Conservation (phyloP, 192 early-diverging fungal genomes). For the Backusella luteola region DNA sequence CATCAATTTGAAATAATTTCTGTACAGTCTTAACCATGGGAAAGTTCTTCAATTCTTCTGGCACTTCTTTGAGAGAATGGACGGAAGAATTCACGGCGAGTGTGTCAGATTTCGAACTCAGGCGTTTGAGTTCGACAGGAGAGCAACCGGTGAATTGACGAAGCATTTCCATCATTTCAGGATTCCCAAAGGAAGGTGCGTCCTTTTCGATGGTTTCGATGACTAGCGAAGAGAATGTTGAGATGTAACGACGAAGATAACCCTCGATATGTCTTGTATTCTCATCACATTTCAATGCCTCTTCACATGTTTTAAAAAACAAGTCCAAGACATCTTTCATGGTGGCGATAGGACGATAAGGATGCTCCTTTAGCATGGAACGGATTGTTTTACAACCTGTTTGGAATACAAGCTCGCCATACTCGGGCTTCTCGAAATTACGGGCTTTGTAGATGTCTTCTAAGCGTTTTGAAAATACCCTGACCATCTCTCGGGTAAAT, state of each 20-base stretch:
- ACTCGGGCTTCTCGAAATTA: conserved; percentile 40
- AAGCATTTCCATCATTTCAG: conserved; percentile 32
- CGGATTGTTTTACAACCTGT: conserved; percentile 31
- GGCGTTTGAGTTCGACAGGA: conserved; percentile 7
- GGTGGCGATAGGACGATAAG: conserved; percentile 34
- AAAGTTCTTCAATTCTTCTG: conserved; percentile 5
- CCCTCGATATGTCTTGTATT: conserved; percentile 30
- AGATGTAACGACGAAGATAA: conserved; percentile 40
- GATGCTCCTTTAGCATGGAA: conserved; percentile 34
- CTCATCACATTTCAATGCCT: conserved; percentile 17
- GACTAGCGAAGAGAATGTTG: conserved; percentile 39
- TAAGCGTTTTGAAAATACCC: conserved; percentile 37
- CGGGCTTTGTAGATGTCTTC: conserved; percentile 43
- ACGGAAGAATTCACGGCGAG: conserved; percentile 29
- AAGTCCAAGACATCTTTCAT: conserved; percentile 43
- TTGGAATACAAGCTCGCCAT: conserved; percentile 43
- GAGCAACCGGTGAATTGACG: conserved; percentile 4
- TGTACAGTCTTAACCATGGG: conserved; percentile 30
- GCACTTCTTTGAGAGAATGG: neutral
- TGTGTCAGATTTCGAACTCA: conserved; percentile 35
- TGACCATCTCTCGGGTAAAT: conserved; percentile 49
- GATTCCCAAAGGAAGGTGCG: conserved; percentile 27
- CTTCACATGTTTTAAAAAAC: conserved; percentile 43
- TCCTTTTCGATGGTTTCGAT: conserved; percentile 42
- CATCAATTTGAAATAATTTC: conserved; percentile 40